Percentiles rank a stretch among this genome's conserved stretches.
Evolutionary conservation across 1,284 basidiomycete species (phyloP).

Genomic region (Heterobasidion parviporum): DNA sequence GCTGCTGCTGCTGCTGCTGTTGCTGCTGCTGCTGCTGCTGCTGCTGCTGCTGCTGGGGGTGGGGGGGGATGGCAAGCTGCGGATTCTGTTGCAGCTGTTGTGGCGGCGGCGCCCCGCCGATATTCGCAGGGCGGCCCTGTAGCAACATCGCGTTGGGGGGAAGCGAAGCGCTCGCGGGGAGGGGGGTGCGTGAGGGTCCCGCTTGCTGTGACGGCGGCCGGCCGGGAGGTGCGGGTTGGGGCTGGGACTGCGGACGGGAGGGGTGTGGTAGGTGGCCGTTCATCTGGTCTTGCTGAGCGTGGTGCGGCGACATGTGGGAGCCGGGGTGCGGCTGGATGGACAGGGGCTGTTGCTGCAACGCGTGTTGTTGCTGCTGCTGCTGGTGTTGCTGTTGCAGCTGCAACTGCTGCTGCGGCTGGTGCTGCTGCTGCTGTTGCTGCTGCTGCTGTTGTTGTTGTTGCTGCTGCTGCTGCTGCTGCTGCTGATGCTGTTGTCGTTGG

Average conservation of each 20-base stretch:
- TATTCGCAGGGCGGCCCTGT: constrained; percentile 10
- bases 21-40: neutral
- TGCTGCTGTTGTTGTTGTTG: constrained; percentile 7
- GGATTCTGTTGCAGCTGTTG: constrained; percentile 14
- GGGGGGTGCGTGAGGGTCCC: constrained; percentile 26
- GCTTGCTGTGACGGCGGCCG: constrained; percentile 14
- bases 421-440: neutral
- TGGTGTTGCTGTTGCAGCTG: constrained; percentile 8
- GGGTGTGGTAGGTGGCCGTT: constrained; percentile 16
- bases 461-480: neutral
- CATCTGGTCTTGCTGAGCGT: constrained; percentile 10
- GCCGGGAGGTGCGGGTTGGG: constrained; percentile 14
- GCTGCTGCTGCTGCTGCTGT: too few relatives aligned
- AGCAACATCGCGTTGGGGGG: constrained; percentile 18
- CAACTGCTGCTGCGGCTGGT: neutral
- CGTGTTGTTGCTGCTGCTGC: constrained; percentile 10
- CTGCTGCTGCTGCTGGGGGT: neutral
- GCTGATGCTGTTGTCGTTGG: neutral
- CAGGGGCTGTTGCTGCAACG: constrained; percentile 6
- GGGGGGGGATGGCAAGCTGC: neutral
- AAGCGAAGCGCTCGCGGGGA: constrained; percentile 22
- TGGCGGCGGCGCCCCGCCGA: constrained; percentile 24
- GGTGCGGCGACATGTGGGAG: constrained; percentile 11
- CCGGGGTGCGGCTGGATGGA: constrained; percentile 3
- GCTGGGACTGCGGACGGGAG: constrained; percentile 17